Evolutionary conservation across 2,329 filamentous ascomycete genomes (phyloP).

Genomic region (Colletotrichum chlorophyti): DNA sequence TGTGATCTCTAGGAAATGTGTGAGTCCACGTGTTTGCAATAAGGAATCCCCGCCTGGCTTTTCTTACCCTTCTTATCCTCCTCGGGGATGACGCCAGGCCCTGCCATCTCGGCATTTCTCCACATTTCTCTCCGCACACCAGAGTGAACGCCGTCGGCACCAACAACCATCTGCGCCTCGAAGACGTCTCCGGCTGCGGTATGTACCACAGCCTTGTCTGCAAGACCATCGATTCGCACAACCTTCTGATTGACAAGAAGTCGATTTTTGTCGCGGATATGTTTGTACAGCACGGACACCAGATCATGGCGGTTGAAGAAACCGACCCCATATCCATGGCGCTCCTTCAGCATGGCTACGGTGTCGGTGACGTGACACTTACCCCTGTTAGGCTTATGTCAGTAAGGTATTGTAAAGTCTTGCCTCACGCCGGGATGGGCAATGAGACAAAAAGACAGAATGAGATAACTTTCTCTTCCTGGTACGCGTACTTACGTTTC

Average conservation of each 20-base stretch:
- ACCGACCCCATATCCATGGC: slow-evolving; percentile 35
- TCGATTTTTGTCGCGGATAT: slow-evolving; percentile 35
- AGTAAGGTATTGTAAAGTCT: too few species aligned
- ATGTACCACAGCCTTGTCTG: slow-evolving; percentile 33
- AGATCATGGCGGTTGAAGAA: slow-evolving; percentile 45
- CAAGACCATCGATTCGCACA: not conserved
- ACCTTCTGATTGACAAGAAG: slow-evolving; percentile 27
- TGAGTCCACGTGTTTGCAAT: not conserved
- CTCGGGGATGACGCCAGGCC: slow-evolving; percentile 34
- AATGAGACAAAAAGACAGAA: not conserved
- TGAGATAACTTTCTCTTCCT: too few species aligned
- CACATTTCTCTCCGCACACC: slow-evolving; percentile 39
- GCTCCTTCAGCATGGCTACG: not conserved
- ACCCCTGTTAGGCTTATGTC: too few species aligned
- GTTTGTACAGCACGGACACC: slow-evolving; percentile 40
- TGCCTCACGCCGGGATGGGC: not conserved
- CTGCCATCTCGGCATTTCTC: slow-evolving; percentile 30
- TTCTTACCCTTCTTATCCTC: slow-evolving; percentile 28
- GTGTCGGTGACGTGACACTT: not conserved
- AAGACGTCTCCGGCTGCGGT: slow-evolving; percentile 38
- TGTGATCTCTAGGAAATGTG: not conserved
- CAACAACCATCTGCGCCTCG: slow-evolving; percentile 42
- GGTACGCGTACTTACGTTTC: not conserved
- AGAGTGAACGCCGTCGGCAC: slow-evolving; percentile 49
- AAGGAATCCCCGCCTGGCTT: slow-evolving; percentile 24